Percentiles rank a stretch among this genome's conserved stretches.
Evolutionary conservation across 768 basidiomycete genomes (phyloP).

Genomic region (Suillus subalutaceus): DNA sequence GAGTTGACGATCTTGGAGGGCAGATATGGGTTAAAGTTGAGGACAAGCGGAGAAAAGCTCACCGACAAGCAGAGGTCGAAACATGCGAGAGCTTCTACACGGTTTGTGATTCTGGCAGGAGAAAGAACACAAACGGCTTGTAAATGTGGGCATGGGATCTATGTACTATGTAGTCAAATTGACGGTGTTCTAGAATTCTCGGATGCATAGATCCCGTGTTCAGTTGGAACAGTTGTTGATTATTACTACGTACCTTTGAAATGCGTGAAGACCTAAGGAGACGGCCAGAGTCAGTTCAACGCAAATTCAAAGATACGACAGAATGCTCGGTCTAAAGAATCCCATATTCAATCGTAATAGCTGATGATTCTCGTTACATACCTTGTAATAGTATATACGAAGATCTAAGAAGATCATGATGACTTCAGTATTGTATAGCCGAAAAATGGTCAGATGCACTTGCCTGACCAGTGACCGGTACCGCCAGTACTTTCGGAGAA

Average conservation of each 20-base stretch:
- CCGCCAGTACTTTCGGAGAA: too few species aligned
- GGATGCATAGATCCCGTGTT: background rate
- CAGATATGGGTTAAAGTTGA: background rate
- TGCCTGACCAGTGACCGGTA: too few species aligned
- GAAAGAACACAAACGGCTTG: too few species aligned
- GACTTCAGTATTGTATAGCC: too few species aligned
- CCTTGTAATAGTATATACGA: too few species aligned
- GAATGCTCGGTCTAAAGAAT: background rate
- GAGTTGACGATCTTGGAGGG: background rate
- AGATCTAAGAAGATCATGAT: background rate
- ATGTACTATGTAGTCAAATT: background rate
- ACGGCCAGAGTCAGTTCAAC: background rate
- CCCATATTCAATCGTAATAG: too few species aligned
- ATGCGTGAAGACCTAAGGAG: background rate
- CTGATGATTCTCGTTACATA: too few species aligned
- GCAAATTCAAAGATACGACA: background rate
- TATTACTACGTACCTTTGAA: background rate
- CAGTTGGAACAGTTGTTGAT: background rate
- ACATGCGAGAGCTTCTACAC: background rate
- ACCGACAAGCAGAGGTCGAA: background rate
- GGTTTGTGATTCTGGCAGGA: background rate
- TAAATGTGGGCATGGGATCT: background rate
- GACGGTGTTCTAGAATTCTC: background rate
- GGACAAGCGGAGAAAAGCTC: background rate
- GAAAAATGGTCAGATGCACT: too few species aligned